phyloP scores from a whole-genome alignment of 2,329 filamentous ascomycete species.

The Zymoseptoria crescenta region DNA sequence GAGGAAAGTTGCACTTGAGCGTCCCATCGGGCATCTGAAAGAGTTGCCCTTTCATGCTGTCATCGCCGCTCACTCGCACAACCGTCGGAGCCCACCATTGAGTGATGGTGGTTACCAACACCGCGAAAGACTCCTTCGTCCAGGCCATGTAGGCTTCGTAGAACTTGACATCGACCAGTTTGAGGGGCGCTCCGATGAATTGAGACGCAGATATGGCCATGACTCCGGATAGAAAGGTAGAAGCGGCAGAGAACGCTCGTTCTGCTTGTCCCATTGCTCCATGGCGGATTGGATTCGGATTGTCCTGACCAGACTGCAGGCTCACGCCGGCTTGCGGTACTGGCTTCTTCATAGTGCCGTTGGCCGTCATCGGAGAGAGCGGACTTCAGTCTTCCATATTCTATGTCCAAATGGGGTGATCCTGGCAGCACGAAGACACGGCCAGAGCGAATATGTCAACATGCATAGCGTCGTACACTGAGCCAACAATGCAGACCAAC shows the following conservation, averaged over 20 bases:
- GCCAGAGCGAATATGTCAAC: background rate
- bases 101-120: slow-evolving; percentile 70
- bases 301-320: slow-evolving; percentile 34
- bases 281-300: slow-evolving; percentile 35
- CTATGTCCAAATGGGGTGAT: background rate
- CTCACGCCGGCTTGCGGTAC: slow-evolving; percentile 33
- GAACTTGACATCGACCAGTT: slow-evolving; percentile 65
- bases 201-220: slow-evolving; percentile 58
- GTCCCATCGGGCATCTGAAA: slow-evolving; percentile 61
- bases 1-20: slow-evolving; percentile 70
- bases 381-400: background rate
- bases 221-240: slow-evolving; percentile 44
- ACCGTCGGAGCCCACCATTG: slow-evolving; percentile 81
- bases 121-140: slow-evolving; percentile 76
- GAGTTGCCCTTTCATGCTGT: slow-evolving; percentile 68
- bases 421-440: background rate
- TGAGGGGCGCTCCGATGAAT: slow-evolving; percentile 66
- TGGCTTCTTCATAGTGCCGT: slow-evolving; percentile 3
- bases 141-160: slow-evolving; percentile 83
- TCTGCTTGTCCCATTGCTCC: slow-evolving; percentile 43
- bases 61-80: slow-evolving; percentile 76
- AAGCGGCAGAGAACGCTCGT: slow-evolving; percentile 43
- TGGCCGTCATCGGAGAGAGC: slow-evolving; percentile 3
- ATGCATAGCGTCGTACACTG: background rate
- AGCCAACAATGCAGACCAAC: background rate